Base-by-base conservation (phyloP, 75 land plant species). In the Pinus albicaulis region DNA sequence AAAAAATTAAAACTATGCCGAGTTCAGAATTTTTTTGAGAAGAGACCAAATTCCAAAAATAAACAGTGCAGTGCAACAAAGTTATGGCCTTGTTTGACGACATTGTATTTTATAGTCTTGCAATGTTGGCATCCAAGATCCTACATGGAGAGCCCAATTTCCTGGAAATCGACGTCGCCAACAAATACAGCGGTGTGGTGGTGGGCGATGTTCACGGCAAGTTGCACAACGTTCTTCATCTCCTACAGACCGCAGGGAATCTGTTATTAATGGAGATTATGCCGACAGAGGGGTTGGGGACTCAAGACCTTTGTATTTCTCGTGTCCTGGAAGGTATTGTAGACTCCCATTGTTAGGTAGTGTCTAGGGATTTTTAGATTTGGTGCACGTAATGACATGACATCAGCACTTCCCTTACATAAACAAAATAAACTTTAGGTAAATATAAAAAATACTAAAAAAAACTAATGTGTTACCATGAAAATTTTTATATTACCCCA, bases 141-240 rank as follows among this genome's bases (percentile, higher is more conserved):
- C 78, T 92, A 52, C 99, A 94, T 74, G 84, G 82, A 68, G 99
- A 94, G 82, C 93, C 99, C 59, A 96, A 94, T 73, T 96, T 90
- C 77, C 82, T 96, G 25, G 36, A 56, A 57, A 79, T 96, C 48
- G 76, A 83, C 55, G 80, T 79, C 41, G 74, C 55, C 12, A 20
- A 7, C 3, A 68, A 71, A 44, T 82, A 85, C 57, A 70, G 75
- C 15, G 95, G 87, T 14, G 93, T 96, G 3, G 90, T 96, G 0
- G 99, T 96, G 38, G 99, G 99, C 7, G 99, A 96, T 57, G 86
- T 96, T 5, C 98, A 96, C 59, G 99, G 99, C 14, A 98, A 96
- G 84, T 79, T 94, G 36, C 99, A 96, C n/a, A 98, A 96, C 80
- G 84, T 94, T 11, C 36, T 94, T 38, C 80, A 82, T 60, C 78